Evolutionary conservation across 2,329 filamentous ascomycete species (phyloP), one percentile per base, ranked within the genome.

Genomic region (Penicillium sp.): DNA sequence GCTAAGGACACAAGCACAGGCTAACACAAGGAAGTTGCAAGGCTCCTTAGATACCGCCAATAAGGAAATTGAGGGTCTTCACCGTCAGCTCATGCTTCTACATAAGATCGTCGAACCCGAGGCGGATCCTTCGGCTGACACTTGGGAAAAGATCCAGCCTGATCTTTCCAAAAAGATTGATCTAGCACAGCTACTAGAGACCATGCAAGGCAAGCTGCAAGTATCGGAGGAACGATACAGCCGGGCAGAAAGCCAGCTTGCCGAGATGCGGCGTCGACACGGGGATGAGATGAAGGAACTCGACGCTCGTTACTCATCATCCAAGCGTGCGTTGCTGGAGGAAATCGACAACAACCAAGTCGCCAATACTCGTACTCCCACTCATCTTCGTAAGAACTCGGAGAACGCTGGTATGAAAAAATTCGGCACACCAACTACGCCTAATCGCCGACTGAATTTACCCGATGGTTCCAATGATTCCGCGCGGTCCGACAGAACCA

Each of bases 291-390:
- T 91, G 72, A 85, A 85, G 62, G 88, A 90, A 62, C 83, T 89
- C 58, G 87, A 90, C 70, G 78, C 80, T 64, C 82, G 85, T 62
- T 83, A 88, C 75, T 81, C 84, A 58, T 79, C 89, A 78, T 82
- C 90, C 77, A 81, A 90, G 80, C 88, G 93, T 65, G 88, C 90
- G 9, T 86, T 91, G 66, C 83, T 97, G 46, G 93, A 97, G 71
- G 94, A 97, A 76, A 92, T 97, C 73, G 90, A 93, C 75, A 85
- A 88, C 69, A 95, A 94, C 72, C 91, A 96, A 78, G 87, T 89
- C 21, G 88, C 91, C 45, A 78, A 79, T 73, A 88, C 86, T 63
- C 87, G 88, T 56, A 95, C 93, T 5, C 92, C 93, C 1, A 88
- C 86, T n/a, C 88, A 88, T 70, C 82, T 88, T 63, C 85, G 87